A percentile compares a stretch with the other conserved stretches of the same genome.
These are phyloP conservation scores for Venustampulla echinocandica DNA, from an alignment of 495 filamentous ascomycete genomes.

Conservation along the genomic window DNA sequence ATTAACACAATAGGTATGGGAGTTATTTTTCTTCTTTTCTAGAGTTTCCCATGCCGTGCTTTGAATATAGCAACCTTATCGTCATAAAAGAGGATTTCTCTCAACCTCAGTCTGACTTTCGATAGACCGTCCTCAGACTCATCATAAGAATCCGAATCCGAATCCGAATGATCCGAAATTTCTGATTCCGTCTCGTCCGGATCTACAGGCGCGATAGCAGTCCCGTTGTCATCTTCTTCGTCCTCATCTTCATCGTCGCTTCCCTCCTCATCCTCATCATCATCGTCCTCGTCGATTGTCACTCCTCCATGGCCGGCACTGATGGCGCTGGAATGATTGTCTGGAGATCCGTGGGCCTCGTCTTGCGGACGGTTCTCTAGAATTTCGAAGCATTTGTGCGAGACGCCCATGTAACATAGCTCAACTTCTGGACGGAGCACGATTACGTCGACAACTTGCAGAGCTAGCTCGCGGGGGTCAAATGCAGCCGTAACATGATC, in stretches of 20 bases:
- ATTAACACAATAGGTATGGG: too few relatives aligned
- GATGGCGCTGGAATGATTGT: conserved; percentile 22
- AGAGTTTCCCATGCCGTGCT: conserved; percentile 23
- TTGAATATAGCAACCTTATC: conserved; percentile 67
- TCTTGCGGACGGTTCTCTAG: conserved; percentile 54
- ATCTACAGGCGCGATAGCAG: conserved; percentile 22
- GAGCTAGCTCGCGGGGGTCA: conserved; percentile 64
- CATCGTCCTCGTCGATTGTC: conserved; percentile 34
- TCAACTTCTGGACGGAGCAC: conserved; percentile 78
- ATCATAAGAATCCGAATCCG: conserved; percentile 37
- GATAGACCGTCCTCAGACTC: conserved; percentile 34
- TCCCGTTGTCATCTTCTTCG: conserved; percentile 35
- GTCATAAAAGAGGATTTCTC: conserved; percentile 85
- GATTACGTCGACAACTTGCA: conserved; percentile 78
- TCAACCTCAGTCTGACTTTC: conserved; percentile 52
- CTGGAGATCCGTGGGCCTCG: conserved; percentile 28
- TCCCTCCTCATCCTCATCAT: conserved; percentile 32
- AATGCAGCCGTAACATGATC: conserved; percentile 50
- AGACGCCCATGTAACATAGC: conserved; percentile 75
- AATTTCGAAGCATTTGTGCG: conserved; percentile 81
- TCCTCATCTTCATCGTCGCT: conserved; percentile 40
- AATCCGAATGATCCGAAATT: conserved; percentile 42
- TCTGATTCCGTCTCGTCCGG: conserved; percentile 41
- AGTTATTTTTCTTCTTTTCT: too few relatives aligned
- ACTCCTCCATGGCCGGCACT: conserved; percentile 25